These are phyloP conservation scores for Aphanomyces invadans DNA, from an alignment of 352 stramenopile genomes.

Conservation along the genomic window DNA sequence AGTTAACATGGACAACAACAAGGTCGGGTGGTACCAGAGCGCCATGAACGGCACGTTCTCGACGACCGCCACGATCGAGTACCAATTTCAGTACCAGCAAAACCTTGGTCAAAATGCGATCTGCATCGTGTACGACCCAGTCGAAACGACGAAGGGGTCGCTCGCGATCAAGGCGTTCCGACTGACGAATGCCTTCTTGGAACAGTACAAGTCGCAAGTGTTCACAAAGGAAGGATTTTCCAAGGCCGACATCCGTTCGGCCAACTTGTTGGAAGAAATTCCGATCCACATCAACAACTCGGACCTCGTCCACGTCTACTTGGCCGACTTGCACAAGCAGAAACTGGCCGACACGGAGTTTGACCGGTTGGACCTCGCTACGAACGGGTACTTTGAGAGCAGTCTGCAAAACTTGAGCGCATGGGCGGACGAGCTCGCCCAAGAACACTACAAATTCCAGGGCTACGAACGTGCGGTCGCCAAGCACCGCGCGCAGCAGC, in stretches of 20 bases:
- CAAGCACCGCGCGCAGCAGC: constrained; percentile 75
- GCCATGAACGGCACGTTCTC: constrained; percentile 96
- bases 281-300: constrained; percentile 94
- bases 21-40: constrained; percentile 98
- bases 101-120: constrained; percentile 95
- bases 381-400: constrained; percentile 94
- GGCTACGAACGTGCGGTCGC: constrained; percentile 80
- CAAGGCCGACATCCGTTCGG: constrained; percentile 74
- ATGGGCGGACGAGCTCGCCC: constrained; percentile 95
- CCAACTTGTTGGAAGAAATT: constrained; percentile 93
- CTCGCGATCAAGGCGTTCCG: constrained; percentile 94
- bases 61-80: constrained; percentile 89
- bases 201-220: constrained; percentile 79
- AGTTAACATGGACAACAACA: constrained; percentile 99
- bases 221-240: constrained; percentile 81
- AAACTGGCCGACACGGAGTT: constrained; percentile 74
- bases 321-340: constrained; percentile 83
- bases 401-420: constrained; percentile 97
- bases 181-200: constrained; percentile 91
- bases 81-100: constrained; percentile 96
- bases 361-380: constrained; percentile 93
- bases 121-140: constrained; percentile 97
- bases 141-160: constrained; percentile 91
- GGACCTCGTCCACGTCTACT: constrained; percentile 89
- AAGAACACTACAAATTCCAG: constrained; percentile 93